Conservation (phyloP, 306 rosid species). For the Begonia peltatifolia region DNA sequence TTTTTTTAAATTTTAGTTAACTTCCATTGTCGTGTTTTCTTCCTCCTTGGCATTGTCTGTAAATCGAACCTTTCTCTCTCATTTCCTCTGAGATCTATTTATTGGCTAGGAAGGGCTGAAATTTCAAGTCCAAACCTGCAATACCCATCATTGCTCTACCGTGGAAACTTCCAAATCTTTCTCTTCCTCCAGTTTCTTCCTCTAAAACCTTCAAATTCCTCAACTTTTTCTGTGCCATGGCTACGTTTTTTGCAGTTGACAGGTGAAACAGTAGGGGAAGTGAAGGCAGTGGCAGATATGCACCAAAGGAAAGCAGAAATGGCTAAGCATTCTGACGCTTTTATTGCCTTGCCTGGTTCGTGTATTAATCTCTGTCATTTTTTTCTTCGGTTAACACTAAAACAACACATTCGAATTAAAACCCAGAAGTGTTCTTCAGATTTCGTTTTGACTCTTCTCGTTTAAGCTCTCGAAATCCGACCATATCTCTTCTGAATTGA, state of each 20-base stretch:
- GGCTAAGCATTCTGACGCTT: neutral
- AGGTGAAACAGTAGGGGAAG: neutral
- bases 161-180: constrained; percentile 11
- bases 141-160: constrained; percentile 38
- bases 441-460: constrained; percentile 3
- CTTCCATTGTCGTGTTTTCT: constrained; percentile 18
- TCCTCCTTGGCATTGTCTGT: constrained; percentile 22
- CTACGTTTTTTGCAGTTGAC: constrained; percentile 6
- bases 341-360: neutral
- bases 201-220: neutral
- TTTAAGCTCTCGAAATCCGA: constrained; percentile 25
- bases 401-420: neutral
- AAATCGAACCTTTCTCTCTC: constrained; percentile 11
- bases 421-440: constrained; percentile 2
- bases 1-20: neutral
- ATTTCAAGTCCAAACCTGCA: constrained; percentile 23
- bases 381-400: neutral
- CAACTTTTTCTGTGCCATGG: neutral
- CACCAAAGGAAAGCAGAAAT: neutral
- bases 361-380: neutral
- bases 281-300: neutral
- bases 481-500: constrained; percentile 11
- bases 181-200: neutral
- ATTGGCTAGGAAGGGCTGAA: constrained; percentile 15
- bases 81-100: neutral